These are phyloP conservation scores for Xylaria sp. DNA, from an alignment of 2,329 filamentous ascomycete species.

Conservation along the genomic window DNA sequence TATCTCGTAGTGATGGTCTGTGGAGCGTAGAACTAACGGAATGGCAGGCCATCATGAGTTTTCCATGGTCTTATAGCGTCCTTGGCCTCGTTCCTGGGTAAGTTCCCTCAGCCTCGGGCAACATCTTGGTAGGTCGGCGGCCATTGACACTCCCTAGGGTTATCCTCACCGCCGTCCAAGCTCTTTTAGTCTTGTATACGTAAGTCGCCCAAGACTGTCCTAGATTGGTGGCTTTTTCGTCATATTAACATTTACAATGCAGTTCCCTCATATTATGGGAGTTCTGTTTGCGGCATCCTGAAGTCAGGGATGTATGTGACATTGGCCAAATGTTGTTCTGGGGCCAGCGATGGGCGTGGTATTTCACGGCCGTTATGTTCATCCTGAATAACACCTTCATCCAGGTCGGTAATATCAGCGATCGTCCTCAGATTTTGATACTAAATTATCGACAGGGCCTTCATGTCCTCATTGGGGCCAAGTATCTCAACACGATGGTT, in stretches of 20 bases:
- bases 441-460: slow-evolving; percentile 57
- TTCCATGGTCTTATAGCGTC: slow-evolving; percentile 88
- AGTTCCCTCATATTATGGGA: slow-evolving; percentile 52
- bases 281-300: slow-evolving; percentile 87
- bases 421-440: slow-evolving; percentile 9
- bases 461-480: slow-evolving; percentile 81
- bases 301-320: slow-evolving; percentile 90
- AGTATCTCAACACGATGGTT: slow-evolving; percentile 89
- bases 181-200: slow-evolving; percentile 81
- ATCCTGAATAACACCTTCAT: slow-evolving; percentile 93
- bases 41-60: slow-evolving; percentile 82
- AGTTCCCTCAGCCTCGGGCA: slow-evolving; percentile 24
- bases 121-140: slow-evolving; percentile 14
- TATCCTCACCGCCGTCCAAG: slow-evolving; percentile 79
- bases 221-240: not conserved
- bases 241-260: not conserved
- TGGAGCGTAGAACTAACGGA: slow-evolving; percentile 19
- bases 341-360: slow-evolving; percentile 75
- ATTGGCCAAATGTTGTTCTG: slow-evolving; percentile 95
- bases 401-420: slow-evolving; percentile 51
- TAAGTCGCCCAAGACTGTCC: slow-evolving; percentile 58
- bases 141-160: slow-evolving; percentile 46
- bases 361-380: slow-evolving; percentile 79
- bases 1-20: not conserved
- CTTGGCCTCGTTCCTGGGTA: slow-evolving; percentile 81